Conservation (phyloP, 345 rosid genomes). For the Eucalyptus caleyi region DNA sequence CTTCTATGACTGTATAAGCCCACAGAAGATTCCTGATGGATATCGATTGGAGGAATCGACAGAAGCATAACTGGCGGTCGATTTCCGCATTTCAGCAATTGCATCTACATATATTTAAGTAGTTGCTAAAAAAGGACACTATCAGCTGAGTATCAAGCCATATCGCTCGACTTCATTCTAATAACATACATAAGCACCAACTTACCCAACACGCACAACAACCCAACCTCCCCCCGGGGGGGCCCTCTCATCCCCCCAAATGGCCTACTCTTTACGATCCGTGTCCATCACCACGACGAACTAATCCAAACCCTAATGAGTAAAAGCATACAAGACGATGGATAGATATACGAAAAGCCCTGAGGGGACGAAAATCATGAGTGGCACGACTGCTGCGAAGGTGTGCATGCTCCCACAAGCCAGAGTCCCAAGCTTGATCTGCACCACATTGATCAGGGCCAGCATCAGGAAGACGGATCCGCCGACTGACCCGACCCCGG, state of each 20-base stretch:
- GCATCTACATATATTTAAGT: neutral
- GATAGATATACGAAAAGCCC: constrained; percentile 45
- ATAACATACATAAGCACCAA: neutral
- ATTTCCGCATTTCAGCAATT: neutral
- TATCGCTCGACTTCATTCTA: neutral
- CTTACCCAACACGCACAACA: no score
- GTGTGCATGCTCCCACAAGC: constrained; percentile 59
- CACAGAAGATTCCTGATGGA: neutral
- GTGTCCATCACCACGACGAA: neutral
- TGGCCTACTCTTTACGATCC: neutral
- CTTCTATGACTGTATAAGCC: neutral
- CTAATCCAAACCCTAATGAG: constrained; percentile 14
- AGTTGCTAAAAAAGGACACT: neutral
- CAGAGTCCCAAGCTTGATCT: constrained; percentile 66
- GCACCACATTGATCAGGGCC: constrained; percentile 69
- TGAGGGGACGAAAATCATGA: constrained; percentile 54
- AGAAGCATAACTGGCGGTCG: neutral
- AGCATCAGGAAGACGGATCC: constrained; percentile 67
- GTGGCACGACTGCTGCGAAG: constrained; percentile 62
- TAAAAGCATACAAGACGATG: constrained; percentile 55
- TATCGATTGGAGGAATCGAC: neutral
- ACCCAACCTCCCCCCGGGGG: no score
- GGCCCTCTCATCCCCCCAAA: neutral
- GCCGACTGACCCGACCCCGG: constrained; percentile 57
- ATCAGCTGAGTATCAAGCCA: neutral